Evolutionary conservation across 805 yeast species (phyloP).

Genomic region (Wickerhamomyces chaumierensis): DNA sequence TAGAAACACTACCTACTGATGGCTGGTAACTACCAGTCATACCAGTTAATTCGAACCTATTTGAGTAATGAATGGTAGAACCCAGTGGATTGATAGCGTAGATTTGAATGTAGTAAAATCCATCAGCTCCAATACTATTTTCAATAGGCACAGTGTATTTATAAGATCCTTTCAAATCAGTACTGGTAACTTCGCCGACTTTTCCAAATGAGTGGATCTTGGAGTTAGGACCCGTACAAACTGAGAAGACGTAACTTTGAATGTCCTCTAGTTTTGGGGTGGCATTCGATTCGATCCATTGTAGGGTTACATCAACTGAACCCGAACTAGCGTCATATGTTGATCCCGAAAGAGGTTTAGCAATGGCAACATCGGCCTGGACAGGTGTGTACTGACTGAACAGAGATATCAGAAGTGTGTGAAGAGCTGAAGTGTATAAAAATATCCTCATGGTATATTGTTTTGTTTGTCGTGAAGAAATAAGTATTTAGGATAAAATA

Average conservation of each 20-base stretch:
- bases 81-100: constrained; percentile 32
- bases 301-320: constrained; percentile 17
- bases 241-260: constrained; percentile 33
- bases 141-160: constrained; percentile 31
- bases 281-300: constrained; percentile 50
- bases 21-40: constrained; percentile 52
- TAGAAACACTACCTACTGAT: constrained; percentile 30
- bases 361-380: constrained; percentile 18
- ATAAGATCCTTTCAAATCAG: constrained; percentile 20
- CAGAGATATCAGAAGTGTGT: background rate
- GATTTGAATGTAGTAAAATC: constrained; percentile 65
- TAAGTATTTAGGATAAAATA: too few relatives aligned
- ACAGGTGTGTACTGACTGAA: background rate
- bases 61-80: constrained; percentile 53
- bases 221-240: constrained; percentile 63
- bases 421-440: background rate
- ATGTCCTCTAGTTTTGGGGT: constrained; percentile 35
- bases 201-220: constrained; percentile 31
- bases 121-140: constrained; percentile 42
- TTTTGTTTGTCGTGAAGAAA: too few relatives aligned
- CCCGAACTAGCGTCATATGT: constrained; percentile 17
- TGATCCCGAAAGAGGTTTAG: constrained; percentile 14
- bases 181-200: constrained; percentile 19
- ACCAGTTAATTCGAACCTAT: constrained; percentile 52
- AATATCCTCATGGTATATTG: constrained; percentile 1